These are phyloP conservation scores for Leccinum ochraceum DNA, from an alignment of 768 basidiomycete genomes.

Conservation along the genomic window DNA sequence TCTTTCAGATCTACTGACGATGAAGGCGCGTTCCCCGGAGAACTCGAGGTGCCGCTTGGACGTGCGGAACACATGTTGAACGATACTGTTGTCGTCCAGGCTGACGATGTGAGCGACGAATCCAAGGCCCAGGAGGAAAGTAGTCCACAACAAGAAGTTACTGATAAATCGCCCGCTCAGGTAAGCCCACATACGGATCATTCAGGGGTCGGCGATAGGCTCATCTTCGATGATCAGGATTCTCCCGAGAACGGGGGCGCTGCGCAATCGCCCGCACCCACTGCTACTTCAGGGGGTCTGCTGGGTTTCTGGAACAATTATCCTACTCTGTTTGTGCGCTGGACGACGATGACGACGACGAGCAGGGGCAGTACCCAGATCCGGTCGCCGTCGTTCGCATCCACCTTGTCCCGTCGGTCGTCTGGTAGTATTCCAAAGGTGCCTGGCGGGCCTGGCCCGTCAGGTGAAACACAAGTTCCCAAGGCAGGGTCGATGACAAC, in stretches of 20 bases:
- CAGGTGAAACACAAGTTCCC: conserved; percentile 15
- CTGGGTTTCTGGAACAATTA: conserved; percentile 63
- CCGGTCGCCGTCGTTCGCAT: conserved; percentile 21
- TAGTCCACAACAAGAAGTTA: conserved; percentile 19
- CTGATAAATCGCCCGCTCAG: conserved; percentile 19
- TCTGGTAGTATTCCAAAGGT: conserved; percentile 30
- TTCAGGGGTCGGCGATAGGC: neutral
- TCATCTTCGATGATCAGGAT: conserved; percentile 17
- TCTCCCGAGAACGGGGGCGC: conserved; percentile 27
- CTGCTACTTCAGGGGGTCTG: conserved; percentile 42
- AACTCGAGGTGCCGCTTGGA: conserved; percentile 59
- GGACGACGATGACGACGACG: conserved; percentile 34
- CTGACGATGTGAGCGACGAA: conserved; percentile 17
- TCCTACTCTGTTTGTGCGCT: conserved; percentile 56
- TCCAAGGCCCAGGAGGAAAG: conserved; percentile 20
- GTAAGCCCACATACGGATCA: conserved; percentile 21
- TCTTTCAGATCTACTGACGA: conserved; percentile 52
- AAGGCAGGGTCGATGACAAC: neutral
- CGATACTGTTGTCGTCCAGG: conserved; percentile 26
- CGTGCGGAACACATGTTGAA: conserved; percentile 62
- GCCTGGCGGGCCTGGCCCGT: conserved; percentile 37
- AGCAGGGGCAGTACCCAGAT: conserved; percentile 25
- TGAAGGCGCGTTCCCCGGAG: conserved; percentile 57
- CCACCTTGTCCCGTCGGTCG: conserved; percentile 22
- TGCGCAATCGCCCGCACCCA: conserved; percentile 19